Base-by-base conservation (phyloP, 148 eudicot species). In the Rhododendron simsii region DNA sequence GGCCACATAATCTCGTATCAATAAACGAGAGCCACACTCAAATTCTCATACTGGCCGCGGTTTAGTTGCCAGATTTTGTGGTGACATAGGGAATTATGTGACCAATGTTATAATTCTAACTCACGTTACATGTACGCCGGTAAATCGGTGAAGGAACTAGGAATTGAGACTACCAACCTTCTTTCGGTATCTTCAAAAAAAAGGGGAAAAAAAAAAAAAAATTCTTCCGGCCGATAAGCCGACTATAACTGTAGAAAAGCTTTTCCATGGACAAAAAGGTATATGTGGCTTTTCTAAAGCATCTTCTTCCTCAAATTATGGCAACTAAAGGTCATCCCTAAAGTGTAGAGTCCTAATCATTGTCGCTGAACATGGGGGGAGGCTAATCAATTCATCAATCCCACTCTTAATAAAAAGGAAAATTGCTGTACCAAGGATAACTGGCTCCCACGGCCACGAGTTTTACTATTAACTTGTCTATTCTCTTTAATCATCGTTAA, bases 291-390 rank as follows among this genome's bases (percentile, higher is more conserved):
- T 77, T 41, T 41, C 12, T 6, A 77, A 77, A 77, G 80, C 80
- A 77, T 55, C 61, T 55, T 35, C 79, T 37, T 77, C 80, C 80
- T 77, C 50, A 77, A 77, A 77, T 77, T 41, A 77, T 39, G 80
- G 28, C 48, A 41, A 77, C 21, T 21, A 77, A 77, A 41, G 80
- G 14, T 18, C 3, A 41, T 21, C 15, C 50, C 80, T 77, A 41
- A 77, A 77, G 50, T 77, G 45, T 21, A 41, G 47, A 39, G 51
- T 2, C 80, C 80, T 41, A 77, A 77, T 77, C 80, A 77, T 77
- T 55, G 61, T 77, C 50, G 23, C 48, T 9, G 47, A 77, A 77
- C 80, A 77, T 77, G 80, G 80, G 41, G 50, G 50, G 80, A 77
- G 80, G 50, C 50, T 77, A 39, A 41, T 41, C 80, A 55, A 76